Conservation (phyloP, 495 filamentous ascomycete genomes). For the Poronia punctata region DNA sequence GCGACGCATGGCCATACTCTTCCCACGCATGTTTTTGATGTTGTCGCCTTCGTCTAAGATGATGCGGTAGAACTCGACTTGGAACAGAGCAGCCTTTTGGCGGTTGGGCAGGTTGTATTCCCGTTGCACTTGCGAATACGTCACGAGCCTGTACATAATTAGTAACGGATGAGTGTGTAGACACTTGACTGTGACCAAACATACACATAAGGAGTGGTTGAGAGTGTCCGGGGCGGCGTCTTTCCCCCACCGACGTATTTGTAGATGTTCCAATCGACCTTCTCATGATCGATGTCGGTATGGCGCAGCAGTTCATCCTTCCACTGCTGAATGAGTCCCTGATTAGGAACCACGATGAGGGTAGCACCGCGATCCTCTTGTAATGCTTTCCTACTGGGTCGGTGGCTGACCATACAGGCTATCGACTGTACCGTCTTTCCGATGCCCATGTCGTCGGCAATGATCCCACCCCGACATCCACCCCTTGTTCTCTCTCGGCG, state of each 20-base stretch:
- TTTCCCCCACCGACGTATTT: background rate
- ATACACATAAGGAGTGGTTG: background rate
- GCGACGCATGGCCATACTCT: slow-evolving; percentile 9
- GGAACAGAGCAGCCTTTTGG: slow-evolving; percentile 8
- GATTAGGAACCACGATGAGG: slow-evolving; percentile 1
- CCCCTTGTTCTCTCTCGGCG: slow-evolving; percentile 13
- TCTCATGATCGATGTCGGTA: background rate
- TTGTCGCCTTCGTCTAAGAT: slow-evolving; percentile 30
- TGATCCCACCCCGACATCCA: slow-evolving; percentile 47
- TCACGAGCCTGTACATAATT: background rate
- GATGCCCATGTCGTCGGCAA: slow-evolving; percentile 69
- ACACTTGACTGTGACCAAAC: background rate
- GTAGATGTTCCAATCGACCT: too few species aligned
- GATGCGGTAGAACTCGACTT: slow-evolving; percentile 21
- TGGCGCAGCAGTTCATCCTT: background rate
- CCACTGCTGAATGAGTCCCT: slow-evolving; percentile 3
- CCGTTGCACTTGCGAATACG: background rate
- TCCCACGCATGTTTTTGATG: slow-evolving; percentile 24
- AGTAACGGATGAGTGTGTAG: background rate
- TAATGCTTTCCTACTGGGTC: slow-evolving; percentile 21
- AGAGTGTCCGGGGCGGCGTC: background rate
- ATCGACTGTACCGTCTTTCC: slow-evolving; percentile 75
- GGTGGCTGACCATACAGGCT: slow-evolving; percentile 53
- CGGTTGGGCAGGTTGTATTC: slow-evolving; percentile 1
- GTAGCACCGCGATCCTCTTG: background rate